phyloP scores from a whole-genome alignment of 768 basidiomycete species.

The Tricholoma sp. region DNA sequence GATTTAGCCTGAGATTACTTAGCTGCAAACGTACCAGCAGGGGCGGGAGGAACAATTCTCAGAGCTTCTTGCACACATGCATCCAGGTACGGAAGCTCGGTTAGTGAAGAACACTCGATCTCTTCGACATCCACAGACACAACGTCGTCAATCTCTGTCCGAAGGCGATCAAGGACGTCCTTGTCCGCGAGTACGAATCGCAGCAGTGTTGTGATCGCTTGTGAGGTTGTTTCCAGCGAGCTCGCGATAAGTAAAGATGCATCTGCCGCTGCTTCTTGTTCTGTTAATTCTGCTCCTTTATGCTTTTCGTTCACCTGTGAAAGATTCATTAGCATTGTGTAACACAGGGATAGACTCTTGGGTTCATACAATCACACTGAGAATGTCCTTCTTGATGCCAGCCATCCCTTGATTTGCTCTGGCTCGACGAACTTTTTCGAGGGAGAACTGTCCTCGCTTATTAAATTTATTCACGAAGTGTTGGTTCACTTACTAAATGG shows the following conservation, averaged over 20 bases:
- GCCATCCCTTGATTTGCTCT: constrained; percentile 3
- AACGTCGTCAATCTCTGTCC: constrained; percentile 5
- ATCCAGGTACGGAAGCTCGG: constrained; percentile 17
- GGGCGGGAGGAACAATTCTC: constrained; percentile 16
- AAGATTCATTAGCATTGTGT: background rate
- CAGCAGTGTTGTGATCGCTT: constrained; percentile 13
- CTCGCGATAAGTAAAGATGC: constrained; percentile 18
- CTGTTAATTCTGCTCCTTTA: constrained; percentile 2
- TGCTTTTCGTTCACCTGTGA: constrained; percentile 13
- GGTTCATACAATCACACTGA: constrained; percentile 17
- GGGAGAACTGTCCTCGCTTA: constrained; percentile 9
- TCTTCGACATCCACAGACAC: constrained; percentile 8
- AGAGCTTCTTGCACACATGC: constrained; percentile 22
- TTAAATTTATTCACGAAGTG: background rate
- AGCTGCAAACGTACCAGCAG: constrained; percentile 10
- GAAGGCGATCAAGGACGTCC: constrained; percentile 5
- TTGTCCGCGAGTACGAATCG: constrained; percentile 10
- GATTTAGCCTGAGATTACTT: too few relatives aligned
- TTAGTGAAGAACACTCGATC: constrained; percentile 7
- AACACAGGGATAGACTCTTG: background rate
- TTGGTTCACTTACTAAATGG: constrained; percentile 6
- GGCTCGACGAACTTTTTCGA: constrained; percentile 12
- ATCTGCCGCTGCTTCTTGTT: constrained; percentile 14
- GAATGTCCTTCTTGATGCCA: constrained; percentile 11
- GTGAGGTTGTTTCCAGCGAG: constrained; percentile 15